Evolutionary conservation across 2,329 filamentous ascomycete genomes (phyloP), one percentile per base, ranked within the genome.

Genomic region (Dothideomycetes sp.): DNA sequence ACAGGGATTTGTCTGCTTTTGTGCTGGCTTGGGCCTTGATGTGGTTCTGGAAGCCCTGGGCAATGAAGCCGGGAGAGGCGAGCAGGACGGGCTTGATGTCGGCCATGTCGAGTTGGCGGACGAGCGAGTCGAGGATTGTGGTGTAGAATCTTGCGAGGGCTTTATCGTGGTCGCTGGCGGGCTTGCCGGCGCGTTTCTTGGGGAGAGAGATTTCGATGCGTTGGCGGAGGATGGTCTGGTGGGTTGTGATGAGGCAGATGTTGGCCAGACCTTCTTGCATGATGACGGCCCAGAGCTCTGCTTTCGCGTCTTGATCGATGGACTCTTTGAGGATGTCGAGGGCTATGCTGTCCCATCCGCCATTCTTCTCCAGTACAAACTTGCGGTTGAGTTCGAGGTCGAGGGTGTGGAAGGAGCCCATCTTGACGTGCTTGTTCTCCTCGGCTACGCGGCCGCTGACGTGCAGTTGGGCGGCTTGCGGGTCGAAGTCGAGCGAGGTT

Each of bases 241-340:
- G 79, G 54, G 86, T 79, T 3, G 82, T 88, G 40, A 91, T 82
- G 16, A 88, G 70, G 59, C 84, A 89, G 47, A 91, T 83, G 58
- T 88, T 86, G 42, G 85, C 83, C 12, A 84, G 61, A 2, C 84
- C 83, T 53, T 96, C 89, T 52, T 94, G 84, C 82, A 98, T 89
- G 17, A 96, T 84, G 1, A 96, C 81, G 0, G 91, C 89, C 40
- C 87, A 85, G 14, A 94, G 73, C 45, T 89, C 82, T 1, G 86
- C 87, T 45, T 83, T 79, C 53, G 81, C 79, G 48, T 85, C 81
- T 49, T 84, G 77, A 51, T 84, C 79, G 11, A 89, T 72, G 1
- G 87, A 81, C 57, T 94, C 85, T 41, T 75, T 70, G 9, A 98
- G 72, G 34, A 84, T 81, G 43, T 84, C 79, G 35, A 81, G 66